A percentile compares a stretch with the other conserved stretches of the same genome.
Evolutionary conservation across 2,329 filamentous ascomycete species (phyloP).

Genomic region (Sporothrix phasma): DNA sequence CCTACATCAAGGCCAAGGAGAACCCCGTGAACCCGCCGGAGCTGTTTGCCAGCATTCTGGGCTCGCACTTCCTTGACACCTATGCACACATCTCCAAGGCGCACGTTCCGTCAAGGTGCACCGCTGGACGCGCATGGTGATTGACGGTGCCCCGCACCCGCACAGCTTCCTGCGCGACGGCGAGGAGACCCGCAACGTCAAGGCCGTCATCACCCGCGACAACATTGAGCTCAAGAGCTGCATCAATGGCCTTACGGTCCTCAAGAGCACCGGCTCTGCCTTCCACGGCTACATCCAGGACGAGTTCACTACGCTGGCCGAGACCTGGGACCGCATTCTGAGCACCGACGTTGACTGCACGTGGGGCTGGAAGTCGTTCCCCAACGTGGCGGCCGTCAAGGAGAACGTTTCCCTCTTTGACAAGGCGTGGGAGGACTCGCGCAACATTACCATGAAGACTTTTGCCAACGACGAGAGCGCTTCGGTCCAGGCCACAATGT

Average conservation of each 20-base stretch:
- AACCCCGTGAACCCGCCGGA: slow-evolving; percentile 87
- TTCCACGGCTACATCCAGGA: slow-evolving; percentile 93
- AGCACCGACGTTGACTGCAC: slow-evolving; percentile 82
- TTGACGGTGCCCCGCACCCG: slow-evolving; percentile 84
- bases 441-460: slow-evolving; percentile 76
- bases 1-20: slow-evolving; percentile 91
- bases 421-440: slow-evolving; percentile 64
- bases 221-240: slow-evolving; percentile 69
- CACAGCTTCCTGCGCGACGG: slow-evolving; percentile 92
- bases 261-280: slow-evolving; percentile 93
- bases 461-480: slow-evolving; percentile 88
- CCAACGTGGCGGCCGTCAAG: slow-evolving; percentile 56
- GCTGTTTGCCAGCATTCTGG: slow-evolving; percentile 76
- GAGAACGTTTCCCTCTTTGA: slow-evolving; percentile 60
- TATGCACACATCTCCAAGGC: slow-evolving; percentile 84
- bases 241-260: slow-evolving; percentile 72
- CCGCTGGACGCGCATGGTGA: slow-evolving; percentile 79
- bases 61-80: slow-evolving; percentile 75
- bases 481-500: slow-evolving; percentile 96
- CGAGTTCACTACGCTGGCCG: slow-evolving; percentile 81
- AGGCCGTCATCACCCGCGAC: slow-evolving; percentile 57
- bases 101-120: slow-evolving; percentile 75
- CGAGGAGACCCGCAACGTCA: slow-evolving; percentile 74
- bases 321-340: slow-evolving; percentile 91
- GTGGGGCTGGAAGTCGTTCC: slow-evolving; percentile 77